Evolutionary conservation across 129 eudicot species (phyloP).

Genomic region (Smallanthus sonchifolius): DNA sequence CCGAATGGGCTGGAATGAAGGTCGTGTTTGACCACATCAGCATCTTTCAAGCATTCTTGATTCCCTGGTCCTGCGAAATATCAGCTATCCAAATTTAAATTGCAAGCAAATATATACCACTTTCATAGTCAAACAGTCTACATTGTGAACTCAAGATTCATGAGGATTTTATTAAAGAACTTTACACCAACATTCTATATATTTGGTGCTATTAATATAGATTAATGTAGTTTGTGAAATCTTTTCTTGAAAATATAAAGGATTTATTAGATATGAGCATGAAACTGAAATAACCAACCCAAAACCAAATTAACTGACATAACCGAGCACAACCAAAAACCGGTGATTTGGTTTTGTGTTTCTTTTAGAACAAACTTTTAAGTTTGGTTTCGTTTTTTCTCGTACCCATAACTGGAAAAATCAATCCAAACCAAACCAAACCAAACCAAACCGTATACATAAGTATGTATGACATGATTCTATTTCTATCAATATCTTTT

Average conservation of each 20-base stretch:
- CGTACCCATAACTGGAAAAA: too few relatives aligned
- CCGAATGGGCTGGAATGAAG: conserved; percentile 5
- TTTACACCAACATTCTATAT: not conserved
- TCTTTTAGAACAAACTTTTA: too few relatives aligned
- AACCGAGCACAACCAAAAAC: too few relatives aligned
- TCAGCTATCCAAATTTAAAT: not conserved
- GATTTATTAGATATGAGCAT: not conserved
- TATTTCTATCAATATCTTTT: too few relatives aligned
- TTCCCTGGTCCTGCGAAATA: not conserved
- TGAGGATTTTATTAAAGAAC: not conserved
- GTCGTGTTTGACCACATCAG: not conserved
- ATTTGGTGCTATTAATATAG: not conserved
- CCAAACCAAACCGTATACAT: too few relatives aligned
- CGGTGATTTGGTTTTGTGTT: too few relatives aligned
- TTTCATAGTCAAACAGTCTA: not conserved
- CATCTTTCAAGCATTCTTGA: not conserved
- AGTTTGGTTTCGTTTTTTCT: too few relatives aligned
- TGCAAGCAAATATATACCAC: not conserved
- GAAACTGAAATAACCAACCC: too few relatives aligned
- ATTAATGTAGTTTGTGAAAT: not conserved
- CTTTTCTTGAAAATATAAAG: not conserved
- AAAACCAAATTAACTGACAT: too few relatives aligned
- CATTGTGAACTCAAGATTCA: not conserved
- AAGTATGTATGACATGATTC: too few relatives aligned
- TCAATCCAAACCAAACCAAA: too few relatives aligned